Base-by-base conservation (phyloP, 1,284 basidiomycete species). In the Puccinia novopanici region DNA sequence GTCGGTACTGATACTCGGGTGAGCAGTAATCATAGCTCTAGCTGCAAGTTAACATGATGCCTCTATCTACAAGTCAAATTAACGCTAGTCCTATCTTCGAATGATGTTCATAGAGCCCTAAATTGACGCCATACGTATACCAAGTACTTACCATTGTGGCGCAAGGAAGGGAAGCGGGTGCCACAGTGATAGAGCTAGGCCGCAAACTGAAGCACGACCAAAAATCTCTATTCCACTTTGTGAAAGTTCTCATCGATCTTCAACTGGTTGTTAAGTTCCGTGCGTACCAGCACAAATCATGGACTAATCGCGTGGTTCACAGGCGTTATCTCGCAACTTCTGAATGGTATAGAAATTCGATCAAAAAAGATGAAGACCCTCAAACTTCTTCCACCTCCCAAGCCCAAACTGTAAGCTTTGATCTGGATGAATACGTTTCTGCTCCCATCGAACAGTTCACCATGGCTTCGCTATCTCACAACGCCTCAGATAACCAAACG, bases 181-280 rank as follows among this genome's bases (percentile, higher is more conserved):
- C 93, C 3, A 91, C 92, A 19, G 91, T 92, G 65, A 89, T 93
- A 15, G 89, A 92, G 55, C 88, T 96, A 15, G 92, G 92, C 54
- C 89, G 90, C 82, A 88, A 89, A 83, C 91, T 93, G n/a, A 90
- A 90, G 65, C 93, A 94, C 84, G 93, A 95, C 84, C 92, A 93
- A 84, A 95, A 94, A 86, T 92, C 92, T 0, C 92, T 92, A 83
- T 93, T 93, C 84, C 94, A 94, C 86, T 89, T 93, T 81, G 89
- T 93, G 81, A 90, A 90, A 83, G 90, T 92, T 82, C 87, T 94
- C 10, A 87, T 90, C 3, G 90, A 91, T 63, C 87, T 94, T 75
- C 90, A 90, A 82, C 87, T 93, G 48, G 89, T 93, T 65, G 83
- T 83, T 30, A 85, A 85, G 73, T 82, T 85, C 74, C 77, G 82